These are phyloP conservation scores for Trichoderma oligosporum DNA, from an alignment of 2,329 filamentous ascomycete species.

Conservation along the genomic window DNA sequence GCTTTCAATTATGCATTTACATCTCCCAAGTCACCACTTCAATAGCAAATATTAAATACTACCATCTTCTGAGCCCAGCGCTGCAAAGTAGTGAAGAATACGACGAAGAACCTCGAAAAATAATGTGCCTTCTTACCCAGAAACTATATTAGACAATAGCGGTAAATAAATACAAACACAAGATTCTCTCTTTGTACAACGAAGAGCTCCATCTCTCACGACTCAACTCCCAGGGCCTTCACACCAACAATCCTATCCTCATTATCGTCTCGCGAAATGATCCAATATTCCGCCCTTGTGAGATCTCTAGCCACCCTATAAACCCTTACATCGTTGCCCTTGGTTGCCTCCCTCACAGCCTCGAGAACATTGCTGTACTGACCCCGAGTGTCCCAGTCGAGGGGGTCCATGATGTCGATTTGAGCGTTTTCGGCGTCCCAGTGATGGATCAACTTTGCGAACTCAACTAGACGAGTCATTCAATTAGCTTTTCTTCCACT, in stretches of 20 bases:
- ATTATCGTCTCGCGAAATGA: constrained; percentile 57
- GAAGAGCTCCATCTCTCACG: neutral
- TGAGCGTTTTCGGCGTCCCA: constrained; percentile 49
- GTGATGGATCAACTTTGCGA: constrained; percentile 64
- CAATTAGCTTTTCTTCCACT: neutral
- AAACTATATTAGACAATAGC: neutral
- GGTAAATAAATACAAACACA: neutral
- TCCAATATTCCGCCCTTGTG: constrained; percentile 73
- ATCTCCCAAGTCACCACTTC: too few species aligned
- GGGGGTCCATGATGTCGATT: constrained; percentile 62
- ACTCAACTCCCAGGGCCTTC: constrained; percentile 74
- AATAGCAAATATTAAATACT: too few species aligned
- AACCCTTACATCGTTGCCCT: constrained; percentile 66
- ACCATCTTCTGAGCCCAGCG: too few species aligned
- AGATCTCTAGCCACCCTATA: constrained; percentile 64
- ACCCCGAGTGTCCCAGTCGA: constrained; percentile 69
- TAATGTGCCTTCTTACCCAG: too few species aligned
- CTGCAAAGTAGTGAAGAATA: too few species aligned
- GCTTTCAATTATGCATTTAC: too few species aligned
- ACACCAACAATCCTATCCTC: constrained; percentile 67
- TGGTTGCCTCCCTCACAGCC: constrained; percentile 61
- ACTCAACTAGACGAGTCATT: constrained; percentile 53
- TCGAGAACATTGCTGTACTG: constrained; percentile 67
- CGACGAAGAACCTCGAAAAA: neutral
- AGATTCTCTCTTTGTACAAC: too few species aligned